A percentile compares a stretch with the other conserved stretches of the same genome.
Evolutionary conservation across 2,329 filamentous ascomycete genomes (phyloP).

Genomic region (Exserohilum rostratum): DNA sequence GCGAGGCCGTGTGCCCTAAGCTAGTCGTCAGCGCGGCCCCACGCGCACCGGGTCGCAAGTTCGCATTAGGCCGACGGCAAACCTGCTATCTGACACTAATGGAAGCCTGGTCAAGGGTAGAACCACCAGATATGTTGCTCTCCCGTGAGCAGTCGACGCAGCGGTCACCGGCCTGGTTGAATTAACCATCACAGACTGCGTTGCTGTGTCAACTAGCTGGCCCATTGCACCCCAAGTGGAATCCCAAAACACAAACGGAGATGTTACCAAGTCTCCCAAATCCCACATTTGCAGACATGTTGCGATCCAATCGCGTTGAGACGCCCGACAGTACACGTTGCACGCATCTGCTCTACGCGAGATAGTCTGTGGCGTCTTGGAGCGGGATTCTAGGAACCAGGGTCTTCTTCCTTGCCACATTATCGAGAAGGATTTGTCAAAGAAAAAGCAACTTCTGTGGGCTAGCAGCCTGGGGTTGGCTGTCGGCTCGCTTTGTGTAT

Average conservation of each 20-base stretch:
- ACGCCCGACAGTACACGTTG: neutral
- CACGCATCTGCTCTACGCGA: conserved; percentile 4
- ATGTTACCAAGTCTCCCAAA: neutral
- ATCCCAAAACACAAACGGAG: too few relatives aligned
- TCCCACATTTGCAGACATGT: neutral
- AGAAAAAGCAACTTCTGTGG: neutral
- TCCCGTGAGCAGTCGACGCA: too few relatives aligned
- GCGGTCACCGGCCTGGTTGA: too few relatives aligned
- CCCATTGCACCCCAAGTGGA: too few relatives aligned
- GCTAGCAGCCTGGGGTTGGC: neutral
- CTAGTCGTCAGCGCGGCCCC: conserved; percentile 7
- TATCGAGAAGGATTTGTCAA: neutral
- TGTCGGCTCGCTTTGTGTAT: neutral
- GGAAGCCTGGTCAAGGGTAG: neutral
- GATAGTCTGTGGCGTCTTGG: conserved; percentile 1
- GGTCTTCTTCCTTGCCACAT: conserved; percentile 1
- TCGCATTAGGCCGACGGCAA: neutral
- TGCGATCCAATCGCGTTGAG: neutral
- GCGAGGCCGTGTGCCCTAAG: neutral
- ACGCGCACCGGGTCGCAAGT: conserved; percentile 2
- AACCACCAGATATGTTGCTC: neutral
- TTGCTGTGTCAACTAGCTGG: too few relatives aligned
- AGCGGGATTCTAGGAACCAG: conserved; percentile 6
- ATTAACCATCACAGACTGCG: too few relatives aligned
- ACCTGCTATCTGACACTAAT: neutral